phyloP scores from a whole-genome alignment of 75 land plant genomes.

The Selaginella tamariscina region DNA sequence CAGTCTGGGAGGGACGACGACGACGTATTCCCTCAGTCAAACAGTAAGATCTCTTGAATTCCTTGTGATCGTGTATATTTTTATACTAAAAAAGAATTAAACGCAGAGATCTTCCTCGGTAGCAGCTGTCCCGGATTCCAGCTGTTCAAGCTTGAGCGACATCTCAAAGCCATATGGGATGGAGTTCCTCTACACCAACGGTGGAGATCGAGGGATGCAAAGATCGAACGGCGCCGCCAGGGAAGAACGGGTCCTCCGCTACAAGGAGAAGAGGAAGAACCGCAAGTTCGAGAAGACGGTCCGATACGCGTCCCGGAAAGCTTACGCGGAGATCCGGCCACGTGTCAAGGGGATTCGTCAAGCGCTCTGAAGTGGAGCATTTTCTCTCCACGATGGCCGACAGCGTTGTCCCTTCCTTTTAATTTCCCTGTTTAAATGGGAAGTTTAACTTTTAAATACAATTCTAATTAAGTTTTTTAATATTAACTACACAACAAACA shows the following conservation, averaged over 20 bases:
- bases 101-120: neutral
- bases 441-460: too few relatives aligned
- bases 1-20: neutral
- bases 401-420: neutral
- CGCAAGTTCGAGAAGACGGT: conserved; percentile 13
- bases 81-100: too few relatives aligned
- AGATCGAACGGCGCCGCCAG: neutral
- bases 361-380: conserved; percentile 6
- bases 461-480: too few relatives aligned
- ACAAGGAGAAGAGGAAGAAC: conserved; percentile 10
- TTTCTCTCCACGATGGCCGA: neutral
- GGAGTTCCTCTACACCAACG: neutral
- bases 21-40: neutral
- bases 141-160: conserved; percentile 3
- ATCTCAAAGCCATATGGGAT: conserved; percentile 3
- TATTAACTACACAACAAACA: too few relatives aligned
- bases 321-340: conserved; percentile 11
- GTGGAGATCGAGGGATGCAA: neutral
- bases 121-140: neutral
- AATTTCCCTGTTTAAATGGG: too few relatives aligned
- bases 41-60: neutral
- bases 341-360: conserved; percentile 4
- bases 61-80: neutral
- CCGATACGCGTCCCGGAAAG: conserved; percentile 10
- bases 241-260: conserved; percentile 2